Conservation (phyloP, 2,329 filamentous ascomycete genomes). For the Tolypocladium album region DNA sequence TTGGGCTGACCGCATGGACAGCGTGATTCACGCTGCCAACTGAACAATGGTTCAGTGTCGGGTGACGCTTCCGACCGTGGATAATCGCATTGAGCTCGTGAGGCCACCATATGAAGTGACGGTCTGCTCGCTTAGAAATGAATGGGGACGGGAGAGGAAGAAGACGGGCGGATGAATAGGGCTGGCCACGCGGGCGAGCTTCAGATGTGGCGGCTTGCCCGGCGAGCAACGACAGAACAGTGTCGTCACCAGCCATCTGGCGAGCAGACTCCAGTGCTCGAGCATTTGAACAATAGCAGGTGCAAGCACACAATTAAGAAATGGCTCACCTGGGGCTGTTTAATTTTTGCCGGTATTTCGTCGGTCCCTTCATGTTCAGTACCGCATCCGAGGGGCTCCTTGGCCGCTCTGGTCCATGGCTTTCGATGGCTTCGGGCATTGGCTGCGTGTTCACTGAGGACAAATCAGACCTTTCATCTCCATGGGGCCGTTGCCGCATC, state of each 20-base stretch:
- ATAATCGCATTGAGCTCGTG: neutral
- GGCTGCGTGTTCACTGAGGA: neutral
- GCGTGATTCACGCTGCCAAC: neutral
- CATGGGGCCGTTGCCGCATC: conserved; percentile 2
- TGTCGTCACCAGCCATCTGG: neutral
- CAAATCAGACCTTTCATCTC: conserved; percentile 1
- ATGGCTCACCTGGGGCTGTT: conserved; percentile 4
- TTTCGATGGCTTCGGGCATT: neutral
- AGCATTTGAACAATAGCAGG: neutral
- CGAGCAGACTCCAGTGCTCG: neutral
- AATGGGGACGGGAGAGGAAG: neutral
- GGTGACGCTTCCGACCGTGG: neutral
- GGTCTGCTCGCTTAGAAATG: neutral
- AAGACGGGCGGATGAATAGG: neutral
- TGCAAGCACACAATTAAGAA: neutral
- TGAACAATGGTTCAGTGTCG: neutral
- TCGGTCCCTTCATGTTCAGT: conserved; percentile 7
- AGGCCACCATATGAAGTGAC: neutral
- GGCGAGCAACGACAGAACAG: neutral
- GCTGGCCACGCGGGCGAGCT: neutral
- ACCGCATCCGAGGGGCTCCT: conserved; percentile 14
- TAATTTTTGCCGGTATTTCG: neutral
- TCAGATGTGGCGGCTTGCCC: neutral
- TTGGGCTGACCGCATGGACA: neutral
- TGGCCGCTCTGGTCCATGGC: neutral